Evolutionary conservation across 208 protist genomes (phyloP).

Genomic region (Wallacemonas collosoma): DNA sequence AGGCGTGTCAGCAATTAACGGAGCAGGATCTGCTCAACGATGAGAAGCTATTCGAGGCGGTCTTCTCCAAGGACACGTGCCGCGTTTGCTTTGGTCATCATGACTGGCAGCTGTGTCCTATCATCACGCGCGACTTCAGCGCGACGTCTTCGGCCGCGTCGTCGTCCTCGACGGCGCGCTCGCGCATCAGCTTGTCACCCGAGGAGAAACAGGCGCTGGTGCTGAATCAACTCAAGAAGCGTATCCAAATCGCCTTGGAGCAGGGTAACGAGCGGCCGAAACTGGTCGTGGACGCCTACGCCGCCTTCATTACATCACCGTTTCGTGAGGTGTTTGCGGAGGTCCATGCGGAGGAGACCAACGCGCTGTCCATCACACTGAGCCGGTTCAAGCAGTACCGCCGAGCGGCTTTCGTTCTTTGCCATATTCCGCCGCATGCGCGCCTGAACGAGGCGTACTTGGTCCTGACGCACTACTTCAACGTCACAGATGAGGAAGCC

Average conservation of each 20-base stretch:
- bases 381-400: constrained; percentile 66
- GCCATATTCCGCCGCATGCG: constrained; percentile 69
- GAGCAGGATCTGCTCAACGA: constrained; percentile 43
- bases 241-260: constrained; percentile 38
- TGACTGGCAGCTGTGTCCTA: constrained; percentile 70
- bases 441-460: constrained; percentile 67
- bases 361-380: constrained; percentile 70
- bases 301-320: constrained; percentile 73
- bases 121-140: constrained; percentile 84
- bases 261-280: constrained; percentile 21
- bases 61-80: constrained; percentile 73
- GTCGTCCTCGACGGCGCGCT: neutral
- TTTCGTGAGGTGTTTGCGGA: constrained; percentile 76
- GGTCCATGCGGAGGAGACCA: constrained; percentile 48
- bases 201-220: constrained; percentile 76
- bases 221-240: constrained; percentile 51
- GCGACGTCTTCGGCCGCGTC: constrained; percentile 4
- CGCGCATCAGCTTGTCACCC: constrained; percentile 61
- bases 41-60: constrained; percentile 48
- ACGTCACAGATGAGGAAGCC: constrained; percentile 68
- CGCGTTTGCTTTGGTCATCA: constrained; percentile 81
- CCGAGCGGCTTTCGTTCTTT: constrained; percentile 83
- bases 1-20: constrained; percentile 25
- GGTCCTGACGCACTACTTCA: constrained; percentile 60
- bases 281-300: constrained; percentile 77